Conservation (phyloP, 108 stramenopile species). For the Pseudonitzschia multistriata region DNA sequence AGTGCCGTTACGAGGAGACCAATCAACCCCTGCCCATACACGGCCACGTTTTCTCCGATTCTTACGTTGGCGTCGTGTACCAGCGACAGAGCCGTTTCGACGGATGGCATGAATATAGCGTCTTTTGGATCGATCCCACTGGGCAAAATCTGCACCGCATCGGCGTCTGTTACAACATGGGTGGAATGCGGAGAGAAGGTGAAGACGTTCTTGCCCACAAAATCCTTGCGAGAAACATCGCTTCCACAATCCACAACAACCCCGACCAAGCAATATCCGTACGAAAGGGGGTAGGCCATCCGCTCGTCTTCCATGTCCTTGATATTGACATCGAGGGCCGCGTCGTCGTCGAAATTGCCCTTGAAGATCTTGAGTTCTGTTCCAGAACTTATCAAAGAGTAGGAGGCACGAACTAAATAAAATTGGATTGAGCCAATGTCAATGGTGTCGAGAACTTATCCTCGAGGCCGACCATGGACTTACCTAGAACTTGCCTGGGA, state of each 20-base stretch:
- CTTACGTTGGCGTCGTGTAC: conserved; percentile 87
- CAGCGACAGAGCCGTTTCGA: conserved; percentile 90
- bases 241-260: conserved; percentile 68
- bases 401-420: conserved; percentile 48
- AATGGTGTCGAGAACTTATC: neutral
- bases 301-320: conserved; percentile 80
- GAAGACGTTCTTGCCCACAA: conserved; percentile 76
- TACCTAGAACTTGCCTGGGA: conserved; percentile 64
- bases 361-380: conserved; percentile 92
- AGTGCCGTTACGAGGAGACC: conserved; percentile 87
- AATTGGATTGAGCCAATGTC: neutral
- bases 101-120: conserved; percentile 93
- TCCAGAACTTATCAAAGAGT: conserved; percentile 88
- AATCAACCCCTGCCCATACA: conserved; percentile 91
- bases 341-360: conserved; percentile 72
- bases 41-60: conserved; percentile 85
- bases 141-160: conserved; percentile 78
- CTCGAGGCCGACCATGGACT: conserved; percentile 14
- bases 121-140: conserved; percentile 80
- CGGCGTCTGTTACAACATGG: conserved; percentile 64
- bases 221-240: conserved; percentile 40
- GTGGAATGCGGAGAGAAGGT: conserved; percentile 86
- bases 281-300: conserved; percentile 86
- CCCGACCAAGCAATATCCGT: conserved; percentile 89
- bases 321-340: conserved; percentile 81